phyloP scores from a whole-genome alignment of 179 eudicot species.

The Gypsophila paniculata region DNA sequence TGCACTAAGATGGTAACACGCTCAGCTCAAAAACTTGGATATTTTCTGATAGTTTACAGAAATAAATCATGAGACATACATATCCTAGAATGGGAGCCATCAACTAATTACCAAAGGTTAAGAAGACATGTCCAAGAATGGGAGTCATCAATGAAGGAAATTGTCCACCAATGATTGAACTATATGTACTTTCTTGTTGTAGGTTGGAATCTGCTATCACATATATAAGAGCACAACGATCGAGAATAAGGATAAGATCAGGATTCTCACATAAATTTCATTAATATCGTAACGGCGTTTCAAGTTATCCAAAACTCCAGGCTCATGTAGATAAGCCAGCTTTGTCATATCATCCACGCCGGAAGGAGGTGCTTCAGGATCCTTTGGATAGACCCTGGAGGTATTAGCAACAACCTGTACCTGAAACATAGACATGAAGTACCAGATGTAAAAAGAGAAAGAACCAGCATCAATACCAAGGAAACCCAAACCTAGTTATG shows the following conservation, averaged over 20 bases:
- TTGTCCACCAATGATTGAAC: background rate
- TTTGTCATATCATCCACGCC: slow-evolving; percentile 99
- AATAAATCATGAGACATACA: slow-evolving; percentile 1
- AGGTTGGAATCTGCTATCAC: background rate
- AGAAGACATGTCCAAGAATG: background rate
- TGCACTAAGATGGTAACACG: background rate
- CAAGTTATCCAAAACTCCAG: slow-evolving; percentile 86
- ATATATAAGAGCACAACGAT: slow-evolving; percentile 4
- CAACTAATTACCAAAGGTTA: background rate
- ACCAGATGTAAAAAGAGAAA: background rate
- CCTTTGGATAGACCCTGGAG: slow-evolving; percentile 61
- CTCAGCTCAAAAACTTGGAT: background rate
- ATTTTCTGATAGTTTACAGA: background rate
- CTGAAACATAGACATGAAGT: slow-evolving; percentile 15
- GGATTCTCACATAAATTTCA: slow-evolving; percentile 78
- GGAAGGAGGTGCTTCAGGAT: slow-evolving; percentile 64
- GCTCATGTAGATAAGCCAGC: slow-evolving; percentile 90
- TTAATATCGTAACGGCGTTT: slow-evolving; percentile 67
- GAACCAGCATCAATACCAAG: background rate
- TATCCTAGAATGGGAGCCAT: slow-evolving; percentile 5
- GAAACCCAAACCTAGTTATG: background rate
- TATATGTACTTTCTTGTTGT: background rate
- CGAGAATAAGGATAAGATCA: slow-evolving; percentile 9
- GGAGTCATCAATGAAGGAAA: background rate
- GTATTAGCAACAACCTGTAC: slow-evolving; percentile 52